Evolutionary conservation across 306 rosid genomes (phyloP).

Genomic region (Ormosia semicastrata): DNA sequence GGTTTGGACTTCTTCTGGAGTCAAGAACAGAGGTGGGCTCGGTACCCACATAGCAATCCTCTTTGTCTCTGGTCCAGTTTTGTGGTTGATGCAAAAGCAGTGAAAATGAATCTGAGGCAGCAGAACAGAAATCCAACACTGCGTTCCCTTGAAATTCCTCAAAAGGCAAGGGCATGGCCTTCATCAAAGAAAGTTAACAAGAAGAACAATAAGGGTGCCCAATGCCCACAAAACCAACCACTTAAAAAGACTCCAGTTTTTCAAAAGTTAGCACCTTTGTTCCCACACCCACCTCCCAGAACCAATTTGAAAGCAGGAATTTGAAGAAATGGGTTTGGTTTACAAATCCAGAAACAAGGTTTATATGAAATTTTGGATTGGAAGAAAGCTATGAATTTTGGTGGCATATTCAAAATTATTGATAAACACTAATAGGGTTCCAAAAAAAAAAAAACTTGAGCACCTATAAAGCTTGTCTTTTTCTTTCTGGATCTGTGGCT

Average conservation of each 20-base stretch:
- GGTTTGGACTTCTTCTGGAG: constrained; percentile 79
- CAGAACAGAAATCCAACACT: constrained; percentile 59
- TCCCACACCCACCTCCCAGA: constrained; percentile 29
- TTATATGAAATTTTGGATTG: not conserved
- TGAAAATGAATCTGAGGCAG: constrained; percentile 55
- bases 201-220: constrained; percentile 1
- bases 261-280: constrained; percentile 31
- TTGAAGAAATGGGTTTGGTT: not conserved
- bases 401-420: constrained; percentile 1
- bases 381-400: not conserved
- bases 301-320: constrained; percentile 29
- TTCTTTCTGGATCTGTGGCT: not conserved
- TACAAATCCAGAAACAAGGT: constrained; percentile 29
- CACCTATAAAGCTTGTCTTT: not conserved
- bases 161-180: constrained; percentile 95
- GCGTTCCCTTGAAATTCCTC: constrained; percentile 95
- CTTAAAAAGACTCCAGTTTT: constrained; percentile 58
- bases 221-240: constrained; percentile 35
- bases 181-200: constrained; percentile 61
- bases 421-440: constrained; percentile 24
- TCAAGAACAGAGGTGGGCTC: constrained; percentile 97
- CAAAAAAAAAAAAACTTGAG: not conserved
- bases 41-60: constrained; percentile 84
- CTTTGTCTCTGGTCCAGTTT: constrained; percentile 56
- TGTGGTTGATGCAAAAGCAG: constrained; percentile 34